Evolutionary conservation across 495 filamentous ascomycete species (phyloP).

Genomic region (Xylaria curta): DNA sequence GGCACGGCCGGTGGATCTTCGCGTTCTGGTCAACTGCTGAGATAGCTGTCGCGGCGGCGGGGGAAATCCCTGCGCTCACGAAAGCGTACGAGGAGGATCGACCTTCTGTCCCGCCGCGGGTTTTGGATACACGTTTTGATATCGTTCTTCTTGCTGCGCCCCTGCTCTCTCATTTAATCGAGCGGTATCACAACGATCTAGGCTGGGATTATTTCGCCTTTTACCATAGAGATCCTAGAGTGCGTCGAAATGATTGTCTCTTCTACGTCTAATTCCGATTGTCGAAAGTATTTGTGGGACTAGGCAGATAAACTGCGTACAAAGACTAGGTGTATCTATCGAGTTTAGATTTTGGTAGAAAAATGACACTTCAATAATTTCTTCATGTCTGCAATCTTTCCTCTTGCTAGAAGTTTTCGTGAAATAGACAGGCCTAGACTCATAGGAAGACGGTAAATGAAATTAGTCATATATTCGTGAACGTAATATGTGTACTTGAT

Average conservation of each 20-base stretch:
- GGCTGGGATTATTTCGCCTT: slow-evolving; percentile 21
- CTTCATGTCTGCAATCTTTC: no score
- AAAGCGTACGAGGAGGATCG: neutral
- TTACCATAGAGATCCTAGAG: neutral
- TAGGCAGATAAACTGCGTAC: neutral
- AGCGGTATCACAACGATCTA: slow-evolving; percentile 19
- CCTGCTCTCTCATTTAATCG: slow-evolving; percentile 19
- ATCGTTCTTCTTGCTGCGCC: slow-evolving; percentile 9
- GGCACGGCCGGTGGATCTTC: slow-evolving; percentile 12
- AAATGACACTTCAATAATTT: no score
- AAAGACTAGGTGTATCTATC: neutral
- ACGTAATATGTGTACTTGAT: no score
- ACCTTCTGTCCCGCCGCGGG: slow-evolving; percentile 16
- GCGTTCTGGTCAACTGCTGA: neutral
- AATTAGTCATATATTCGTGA: no score
- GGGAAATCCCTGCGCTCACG: neutral
- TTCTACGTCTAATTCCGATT: neutral
- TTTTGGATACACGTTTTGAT: neutral
- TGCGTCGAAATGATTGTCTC: neutral
- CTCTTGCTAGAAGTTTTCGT: no score
- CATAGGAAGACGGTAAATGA: no score
- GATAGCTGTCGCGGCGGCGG: neutral
- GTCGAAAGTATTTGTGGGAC: neutral
- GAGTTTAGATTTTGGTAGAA: neutral
- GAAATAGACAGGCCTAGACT: no score